Evolutionary conservation across 352 stramenopile species (phyloP).

Genomic region (Pythium rishiriense): DNA sequence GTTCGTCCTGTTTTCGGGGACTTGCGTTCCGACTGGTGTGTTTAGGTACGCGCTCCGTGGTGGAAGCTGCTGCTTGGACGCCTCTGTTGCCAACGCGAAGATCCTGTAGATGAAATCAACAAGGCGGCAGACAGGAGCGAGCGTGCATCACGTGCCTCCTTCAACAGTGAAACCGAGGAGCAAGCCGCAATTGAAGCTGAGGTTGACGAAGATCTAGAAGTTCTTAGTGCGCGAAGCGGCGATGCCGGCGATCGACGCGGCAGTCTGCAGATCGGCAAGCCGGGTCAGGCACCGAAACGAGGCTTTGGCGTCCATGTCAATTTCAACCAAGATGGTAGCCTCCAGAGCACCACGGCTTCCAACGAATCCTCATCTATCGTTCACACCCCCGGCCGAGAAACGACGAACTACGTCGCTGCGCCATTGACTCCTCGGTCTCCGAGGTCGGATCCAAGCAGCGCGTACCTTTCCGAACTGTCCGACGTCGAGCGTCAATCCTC

Average conservation of each 20-base stretch:
- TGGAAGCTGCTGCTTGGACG: conserved; percentile 29
- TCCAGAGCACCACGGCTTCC: conserved; percentile 22
- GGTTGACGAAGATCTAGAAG: conserved; percentile 78
- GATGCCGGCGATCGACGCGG: conserved; percentile 45
- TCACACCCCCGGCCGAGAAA: conserved; percentile 26
- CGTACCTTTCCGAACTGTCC: conserved; percentile 61
- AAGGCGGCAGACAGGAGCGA: conserved; percentile 44
- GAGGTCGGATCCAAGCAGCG: conserved; percentile 57
- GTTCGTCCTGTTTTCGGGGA: conserved; percentile 5
- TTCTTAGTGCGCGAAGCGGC: conserved; percentile 69
- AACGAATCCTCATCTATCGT: conserved; percentile 26
- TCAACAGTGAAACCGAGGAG: conserved; percentile 67
- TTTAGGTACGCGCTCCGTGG: conserved; percentile 28
- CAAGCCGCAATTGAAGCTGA: conserved; percentile 71
- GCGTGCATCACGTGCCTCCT: conserved; percentile 53
- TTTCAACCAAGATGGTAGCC: conserved; percentile 34
- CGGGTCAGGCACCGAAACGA: conserved; percentile 31
- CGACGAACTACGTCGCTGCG: conserved; percentile 50
- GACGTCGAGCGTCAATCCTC: conserved; percentile 55
- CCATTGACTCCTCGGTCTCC: conserved; percentile 54
- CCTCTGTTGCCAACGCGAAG: conserved; percentile 30
- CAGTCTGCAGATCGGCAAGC: conserved; percentile 34
- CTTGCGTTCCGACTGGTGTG: neutral
- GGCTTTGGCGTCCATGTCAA: conserved; percentile 71
- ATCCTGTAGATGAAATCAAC: conserved; percentile 32